Percentiles rank a stretch among this genome's conserved stretches.
phyloP scores from a whole-genome alignment of 208 protist species.

The Strigomonas galati region DNA sequence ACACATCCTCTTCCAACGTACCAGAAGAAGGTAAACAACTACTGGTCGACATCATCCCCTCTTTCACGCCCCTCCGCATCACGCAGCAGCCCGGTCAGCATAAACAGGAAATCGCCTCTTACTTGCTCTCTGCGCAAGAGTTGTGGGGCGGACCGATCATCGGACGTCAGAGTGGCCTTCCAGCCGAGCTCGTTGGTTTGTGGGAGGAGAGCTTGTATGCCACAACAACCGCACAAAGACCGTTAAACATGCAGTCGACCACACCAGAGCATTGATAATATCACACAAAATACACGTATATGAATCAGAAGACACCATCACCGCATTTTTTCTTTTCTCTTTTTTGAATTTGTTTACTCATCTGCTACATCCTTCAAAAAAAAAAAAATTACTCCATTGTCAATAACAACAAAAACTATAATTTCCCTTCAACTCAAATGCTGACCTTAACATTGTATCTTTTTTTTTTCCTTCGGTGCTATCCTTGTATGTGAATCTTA shows the following conservation, averaged over 20 bases:
- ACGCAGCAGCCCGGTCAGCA: slow-evolving; percentile 19
- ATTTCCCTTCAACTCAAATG: too few species aligned
- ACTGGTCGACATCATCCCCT: slow-evolving; percentile 34
- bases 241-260: background rate
- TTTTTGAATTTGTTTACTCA: background rate
- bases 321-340: background rate
- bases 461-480: too few species aligned
- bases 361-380: too few species aligned
- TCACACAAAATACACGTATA: too few species aligned
- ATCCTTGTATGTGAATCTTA: too few species aligned
- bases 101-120: slow-evolving; percentile 18
- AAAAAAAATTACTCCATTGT: too few species aligned
- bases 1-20: background rate
- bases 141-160: slow-evolving; percentile 25
- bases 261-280: background rate
- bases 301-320: background rate
- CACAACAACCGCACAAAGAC: background rate
- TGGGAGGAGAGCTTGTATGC: slow-evolving; percentile 23
- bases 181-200: slow-evolving; percentile 21
- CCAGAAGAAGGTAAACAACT: background rate
- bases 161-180: slow-evolving; percentile 30
- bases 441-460: too few species aligned
- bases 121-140: background rate
- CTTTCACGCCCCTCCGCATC: slow-evolving; percentile 32
- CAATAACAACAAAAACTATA: too few species aligned